phyloP scores from a whole-genome alignment of 1,284 basidiomycete species.

The Tausonia pullulans region DNA sequence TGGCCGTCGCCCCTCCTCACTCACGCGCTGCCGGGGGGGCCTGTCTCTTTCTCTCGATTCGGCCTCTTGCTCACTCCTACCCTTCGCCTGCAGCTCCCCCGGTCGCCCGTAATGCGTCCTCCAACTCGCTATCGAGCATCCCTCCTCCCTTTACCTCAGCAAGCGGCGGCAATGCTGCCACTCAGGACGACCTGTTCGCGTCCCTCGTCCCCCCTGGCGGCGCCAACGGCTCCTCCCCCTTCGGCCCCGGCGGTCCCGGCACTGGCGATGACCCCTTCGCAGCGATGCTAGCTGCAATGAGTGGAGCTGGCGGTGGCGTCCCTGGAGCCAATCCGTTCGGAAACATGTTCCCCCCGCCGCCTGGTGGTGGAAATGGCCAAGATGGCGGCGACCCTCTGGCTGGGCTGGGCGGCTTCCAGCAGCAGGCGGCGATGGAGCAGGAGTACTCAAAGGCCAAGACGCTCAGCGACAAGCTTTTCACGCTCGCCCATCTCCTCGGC shows the following conservation, averaged over 20 bases:
- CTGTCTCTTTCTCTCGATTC: not conserved
- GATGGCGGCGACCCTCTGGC: slow-evolving; percentile 12
- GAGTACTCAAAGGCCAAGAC: slow-evolving; percentile 17
- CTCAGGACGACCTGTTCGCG: not conserved
- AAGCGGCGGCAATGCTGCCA: not conserved
- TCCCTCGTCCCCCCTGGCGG: not conserved
- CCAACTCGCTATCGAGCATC: slow-evolving; percentile 2
- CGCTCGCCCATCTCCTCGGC: slow-evolving; percentile 29
- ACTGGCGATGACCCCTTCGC: slow-evolving; percentile 22
- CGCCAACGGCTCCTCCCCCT: not conserved
- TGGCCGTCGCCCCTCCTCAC: too few species aligned
- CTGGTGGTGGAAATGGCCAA: not conserved
- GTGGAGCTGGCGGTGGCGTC: slow-evolving; percentile 15
- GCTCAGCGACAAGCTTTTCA: slow-evolving; percentile 25
- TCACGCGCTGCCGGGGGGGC: too few species aligned
- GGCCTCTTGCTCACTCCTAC: not conserved
- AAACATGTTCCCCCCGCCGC: slow-evolving; percentile 7
- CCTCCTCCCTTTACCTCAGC: not conserved
- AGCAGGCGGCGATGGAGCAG: slow-evolving; percentile 4
- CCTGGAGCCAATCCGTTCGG: slow-evolving; percentile 17
- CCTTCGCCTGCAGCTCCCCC: not conserved
- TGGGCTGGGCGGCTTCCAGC: slow-evolving; percentile 1
- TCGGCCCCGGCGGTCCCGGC: slow-evolving; percentile 3
- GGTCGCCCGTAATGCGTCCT: not conserved
- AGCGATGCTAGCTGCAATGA: slow-evolving; percentile 18